Base-by-base conservation (phyloP, 768 basidiomycete species). In the Boletus barrowsii region DNA sequence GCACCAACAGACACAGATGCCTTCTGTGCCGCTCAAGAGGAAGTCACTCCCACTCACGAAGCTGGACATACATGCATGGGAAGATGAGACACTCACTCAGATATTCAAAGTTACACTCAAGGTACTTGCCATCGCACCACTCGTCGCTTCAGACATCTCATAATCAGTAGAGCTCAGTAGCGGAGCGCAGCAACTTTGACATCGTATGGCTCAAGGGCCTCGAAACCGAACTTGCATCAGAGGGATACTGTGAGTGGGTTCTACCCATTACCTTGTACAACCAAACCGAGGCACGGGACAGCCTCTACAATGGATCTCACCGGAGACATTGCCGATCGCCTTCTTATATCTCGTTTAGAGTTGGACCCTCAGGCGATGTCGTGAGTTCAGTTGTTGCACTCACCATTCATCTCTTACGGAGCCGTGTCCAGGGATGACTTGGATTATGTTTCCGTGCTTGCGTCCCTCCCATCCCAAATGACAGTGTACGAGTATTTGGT, bases 401-500 rank as follows among this genome's bases (percentile, higher is more conserved):
- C 15, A 46, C 35, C 1, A 36, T 36, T 13, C n/a, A 39, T 42
- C 24, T 29, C 42, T 41, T 36, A 50, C 42, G 37, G 43, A 42
- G 9, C 18, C 8, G 10, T 14, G 18, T 45, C 14, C 59, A 92
- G 87, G 47, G 84, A 86, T 64, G 89, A 91, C 59, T 68, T 86
- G n/a, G 88, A 90, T 20, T 88, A 83, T 66, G 73, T 87, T 35
- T 75, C 84, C 6, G 84, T 90, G 17, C 69, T 91, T 1, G 88
- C 88, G 3, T 88, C 87, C 22, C 74, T 98, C 17, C 92, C 93
- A 10, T 59, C 81, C 9, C 72, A 84, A 51, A 84, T 93, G 69
- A 93, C 95, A 0, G 79, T 83, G 0, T 93, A 96, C 55, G 92
- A 97, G 64, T 98, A 93, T 67, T 78, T 99, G 22, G 80, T 92